Base-by-base conservation (phyloP, 129 eudicot species). In the Arctium lappa region DNA sequence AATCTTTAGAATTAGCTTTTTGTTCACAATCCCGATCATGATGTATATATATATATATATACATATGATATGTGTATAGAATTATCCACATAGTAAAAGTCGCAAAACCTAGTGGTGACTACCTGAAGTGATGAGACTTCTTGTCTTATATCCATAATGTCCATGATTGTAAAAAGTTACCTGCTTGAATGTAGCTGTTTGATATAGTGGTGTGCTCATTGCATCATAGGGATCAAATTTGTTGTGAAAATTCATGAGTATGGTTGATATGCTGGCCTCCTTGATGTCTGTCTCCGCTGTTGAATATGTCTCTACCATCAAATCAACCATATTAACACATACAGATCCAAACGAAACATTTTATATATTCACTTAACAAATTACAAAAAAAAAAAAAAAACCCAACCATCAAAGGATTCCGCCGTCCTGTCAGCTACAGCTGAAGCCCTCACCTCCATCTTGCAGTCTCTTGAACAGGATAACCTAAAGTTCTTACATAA, bases 181-280 rank as follows among this genome's bases (percentile, higher is more conserved):
- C 91, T 93, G 97, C 89, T 95, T 95, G 80, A 93, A 95, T 39
- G 99, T 93, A 77, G 99, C 94, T 75, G 99, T 95, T 73, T 95
- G 98, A 66, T 95, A 95, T 13, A 95, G 86, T 3, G 98, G 97
- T 22, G 97, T 92, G 88, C 99, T 95, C 89, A 89, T 76, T 29
- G 99, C 90, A 78, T 73, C 83, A 82, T 91, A 93, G 79, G 99
- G 98, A 95, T 95, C 99, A 88, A 95, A 91, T 0, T 86, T 86
- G 81, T 80, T 95, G 56, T 82, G 89, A 81, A 93, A 93, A 89
- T 95, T 95, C 98, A 95, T 85, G 91, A 95, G 83, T 84, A 93
- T 85, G 75, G 99, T 95, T 15, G 99, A 87, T 39, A 95, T 84
- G 88, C 93, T 95, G 1, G 95, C 95, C 73, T 93, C 99, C 82